Evolutionary conservation across 371 early-diverging fungal genomes (phyloP).

Genomic region (Blakeslea trispora): DNA sequence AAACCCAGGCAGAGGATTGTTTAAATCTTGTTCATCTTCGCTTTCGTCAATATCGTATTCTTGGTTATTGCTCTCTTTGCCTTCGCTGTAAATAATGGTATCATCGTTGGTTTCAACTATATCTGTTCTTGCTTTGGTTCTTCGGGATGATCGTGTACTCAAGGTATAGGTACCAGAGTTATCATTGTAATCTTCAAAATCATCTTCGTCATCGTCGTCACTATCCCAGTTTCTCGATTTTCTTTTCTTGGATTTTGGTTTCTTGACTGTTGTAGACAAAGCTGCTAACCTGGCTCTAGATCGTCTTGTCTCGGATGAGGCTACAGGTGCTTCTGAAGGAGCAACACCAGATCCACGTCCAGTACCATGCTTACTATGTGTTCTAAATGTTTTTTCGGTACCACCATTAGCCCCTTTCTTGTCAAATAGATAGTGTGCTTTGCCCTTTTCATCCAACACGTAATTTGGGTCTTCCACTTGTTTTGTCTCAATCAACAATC

Average conservation of each 20-base stretch:
- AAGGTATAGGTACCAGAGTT: conserved; percentile 66
- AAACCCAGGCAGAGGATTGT: conserved; percentile 89
- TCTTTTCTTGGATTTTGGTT: conserved; percentile 44
- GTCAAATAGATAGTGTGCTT: conserved; percentile 79
- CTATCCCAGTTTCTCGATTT: conserved; percentile 28
- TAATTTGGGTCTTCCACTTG: conserved; percentile 90
- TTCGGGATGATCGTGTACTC: conserved; percentile 37
- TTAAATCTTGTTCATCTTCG: conserved; percentile 41
- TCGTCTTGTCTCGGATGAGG: conserved; percentile 16
- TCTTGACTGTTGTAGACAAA: conserved; percentile 4
- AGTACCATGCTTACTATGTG: conserved; percentile 63
- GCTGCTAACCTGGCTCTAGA: conserved; percentile 23
- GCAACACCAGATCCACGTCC: conserved; percentile 21
- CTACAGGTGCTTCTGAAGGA: conserved; percentile 6
- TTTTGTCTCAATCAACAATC: conserved; percentile 80
- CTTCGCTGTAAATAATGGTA: conserved; percentile 3
- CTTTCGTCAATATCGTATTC: conserved; percentile 24
- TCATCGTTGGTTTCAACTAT: conserved; percentile 6
- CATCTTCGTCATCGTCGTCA: conserved; percentile 58
- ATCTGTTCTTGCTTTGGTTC: conserved; percentile 20
- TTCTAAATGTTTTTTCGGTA: conserved; percentile 76
- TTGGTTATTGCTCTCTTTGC: conserved; percentile 20
- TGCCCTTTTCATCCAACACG: conserved; percentile 62
- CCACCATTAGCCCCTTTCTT: conserved; percentile 80
- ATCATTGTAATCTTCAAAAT: conserved; percentile 58